A percentile compares a stretch with the other conserved stretches of the same genome.
Evolutionary conservation across 169 alveolate genomes (phyloP).

Genomic region (Plasmodium coatneyi): DNA sequence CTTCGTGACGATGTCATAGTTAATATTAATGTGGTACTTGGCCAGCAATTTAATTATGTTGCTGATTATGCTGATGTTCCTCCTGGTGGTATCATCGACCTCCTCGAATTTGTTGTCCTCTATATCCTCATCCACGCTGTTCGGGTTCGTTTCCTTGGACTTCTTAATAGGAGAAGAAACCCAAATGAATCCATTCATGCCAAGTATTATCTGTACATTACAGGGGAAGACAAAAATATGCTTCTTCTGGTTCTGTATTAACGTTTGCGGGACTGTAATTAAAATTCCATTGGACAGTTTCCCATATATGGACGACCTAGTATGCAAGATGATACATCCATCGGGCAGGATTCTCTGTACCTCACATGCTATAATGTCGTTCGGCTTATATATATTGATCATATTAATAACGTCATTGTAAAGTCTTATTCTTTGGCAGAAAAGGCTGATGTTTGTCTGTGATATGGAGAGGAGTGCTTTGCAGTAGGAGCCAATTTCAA

Average conservation of each 20-base stretch:
- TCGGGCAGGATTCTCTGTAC: constrained; percentile 90
- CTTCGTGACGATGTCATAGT: constrained; percentile 69
- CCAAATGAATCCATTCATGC: constrained; percentile 91
- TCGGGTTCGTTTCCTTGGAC: constrained; percentile 51
- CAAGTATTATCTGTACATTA: constrained; percentile 90
- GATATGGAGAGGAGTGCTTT: constrained; percentile 90
- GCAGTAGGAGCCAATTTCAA: constrained; percentile 92
- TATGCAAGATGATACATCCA: constrained; percentile 90
- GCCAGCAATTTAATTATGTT: constrained; percentile 76
- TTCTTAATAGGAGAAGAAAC: constrained; percentile 78
- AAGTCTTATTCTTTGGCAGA: constrained; percentile 90
- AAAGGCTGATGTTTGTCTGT: constrained; percentile 91
- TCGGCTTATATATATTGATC: constrained; percentile 91
- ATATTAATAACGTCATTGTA: constrained; percentile 93
- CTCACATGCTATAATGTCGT: constrained; percentile 93
- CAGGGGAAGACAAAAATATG: constrained; percentile 89
- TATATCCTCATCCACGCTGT: constrained; percentile 73
- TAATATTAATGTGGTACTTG: constrained; percentile 72
- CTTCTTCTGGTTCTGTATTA: constrained; percentile 90
- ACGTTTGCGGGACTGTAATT: constrained; percentile 88
- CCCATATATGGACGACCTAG: constrained; percentile 93
- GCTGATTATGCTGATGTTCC: constrained; percentile 76
- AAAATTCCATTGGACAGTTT: constrained; percentile 90
- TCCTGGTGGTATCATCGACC: constrained; percentile 45
- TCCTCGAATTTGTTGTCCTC: constrained; percentile 71